These are phyloP conservation scores for Apophysomyces sp. DNA, from an alignment of 371 early-diverging fungal species.

Conservation along the genomic window DNA sequence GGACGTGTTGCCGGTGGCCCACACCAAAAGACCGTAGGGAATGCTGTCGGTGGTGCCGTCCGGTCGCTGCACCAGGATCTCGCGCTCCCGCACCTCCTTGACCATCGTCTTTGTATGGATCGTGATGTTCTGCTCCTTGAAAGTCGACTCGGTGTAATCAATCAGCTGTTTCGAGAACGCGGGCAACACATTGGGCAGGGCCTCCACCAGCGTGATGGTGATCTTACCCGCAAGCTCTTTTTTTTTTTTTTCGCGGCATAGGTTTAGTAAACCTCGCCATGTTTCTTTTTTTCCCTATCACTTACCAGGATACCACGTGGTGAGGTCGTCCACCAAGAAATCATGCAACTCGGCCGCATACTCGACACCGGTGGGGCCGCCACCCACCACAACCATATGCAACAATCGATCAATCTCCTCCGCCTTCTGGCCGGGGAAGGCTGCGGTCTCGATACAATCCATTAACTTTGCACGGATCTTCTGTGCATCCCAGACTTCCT, in stretches of 20 bases:
- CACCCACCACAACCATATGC: conserved; percentile 96
- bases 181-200: conserved; percentile 83
- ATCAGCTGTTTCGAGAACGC: conserved; percentile 89
- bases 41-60: conserved; percentile 66
- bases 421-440: conserved; percentile 75
- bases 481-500: conserved; percentile 88
- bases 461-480: conserved; percentile 84
- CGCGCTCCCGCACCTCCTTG: conserved; percentile 82
- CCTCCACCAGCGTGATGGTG: conserved; percentile 89
- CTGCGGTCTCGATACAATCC: conserved; percentile 90
- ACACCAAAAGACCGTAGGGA: conserved; percentile 88
- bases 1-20: conserved; percentile 95
- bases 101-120: conserved; percentile 89
- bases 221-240: conserved; percentile 75
- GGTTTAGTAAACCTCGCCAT: not conserved
- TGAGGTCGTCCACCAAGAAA: conserved; percentile 83
- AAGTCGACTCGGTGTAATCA: conserved; percentile 87
- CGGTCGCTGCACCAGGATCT: conserved; percentile 74
- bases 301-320: conserved; percentile 78
- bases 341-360: conserved; percentile 95
- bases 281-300: conserved; percentile 1
- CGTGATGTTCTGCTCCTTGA: conserved; percentile 83
- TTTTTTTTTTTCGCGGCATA: conserved; percentile 3
- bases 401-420: conserved; percentile 84
- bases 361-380: conserved; percentile 96